Percentiles rank a stretch among this genome's conserved stretches.
These are phyloP conservation scores for Calocybe indica DNA, from an alignment of 768 basidiomycete genomes.

Conservation along the genomic window DNA sequence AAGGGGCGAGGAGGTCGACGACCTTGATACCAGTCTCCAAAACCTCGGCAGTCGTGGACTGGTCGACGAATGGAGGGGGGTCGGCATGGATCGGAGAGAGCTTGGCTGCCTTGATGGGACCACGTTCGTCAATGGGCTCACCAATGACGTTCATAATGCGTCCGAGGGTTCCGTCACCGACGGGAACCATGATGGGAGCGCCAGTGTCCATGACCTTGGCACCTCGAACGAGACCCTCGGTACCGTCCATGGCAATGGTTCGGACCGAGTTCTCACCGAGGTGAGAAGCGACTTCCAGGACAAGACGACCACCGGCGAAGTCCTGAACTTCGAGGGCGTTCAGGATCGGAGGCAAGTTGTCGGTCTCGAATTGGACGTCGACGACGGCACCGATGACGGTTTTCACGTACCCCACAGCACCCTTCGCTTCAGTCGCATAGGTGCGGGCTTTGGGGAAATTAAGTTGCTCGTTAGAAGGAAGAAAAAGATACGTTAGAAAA, in stretches of 20 bases:
- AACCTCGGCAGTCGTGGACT: conserved; percentile 98
- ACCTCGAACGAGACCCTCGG: conserved; percentile 99
- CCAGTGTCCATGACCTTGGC: conserved; percentile 97
- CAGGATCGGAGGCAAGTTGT: conserved; percentile 93
- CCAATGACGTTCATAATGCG: conserved; percentile 99
- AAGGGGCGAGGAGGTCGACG: conserved; percentile 98
- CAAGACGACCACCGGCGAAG: conserved; percentile 92
- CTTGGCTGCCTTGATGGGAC: conserved; percentile 95
- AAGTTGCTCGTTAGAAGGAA: not conserved
- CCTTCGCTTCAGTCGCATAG: conserved; percentile 88
- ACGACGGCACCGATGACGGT: conserved; percentile 99
- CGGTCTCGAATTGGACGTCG: conserved; percentile 96
- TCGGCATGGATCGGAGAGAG: conserved; percentile 93
- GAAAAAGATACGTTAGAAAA: conserved; percentile 14
- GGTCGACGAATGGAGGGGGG: conserved; percentile 95
- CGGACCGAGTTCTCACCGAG: conserved; percentile 99
- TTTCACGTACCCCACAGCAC: conserved; percentile 76
- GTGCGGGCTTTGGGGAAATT: conserved; percentile 50
- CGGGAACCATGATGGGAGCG: conserved; percentile 93
- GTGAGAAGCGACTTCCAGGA: conserved; percentile 98
- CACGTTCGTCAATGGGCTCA: conserved; percentile 99
- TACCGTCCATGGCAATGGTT: conserved; percentile 99
- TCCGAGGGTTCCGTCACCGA: conserved; percentile 90
- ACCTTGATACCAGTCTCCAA: conserved; percentile 99
- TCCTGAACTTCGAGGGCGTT: conserved; percentile 98